phyloP scores from a whole-genome alignment of 2,329 filamentous ascomycete species.

The Metarhizium sp. region DNA sequence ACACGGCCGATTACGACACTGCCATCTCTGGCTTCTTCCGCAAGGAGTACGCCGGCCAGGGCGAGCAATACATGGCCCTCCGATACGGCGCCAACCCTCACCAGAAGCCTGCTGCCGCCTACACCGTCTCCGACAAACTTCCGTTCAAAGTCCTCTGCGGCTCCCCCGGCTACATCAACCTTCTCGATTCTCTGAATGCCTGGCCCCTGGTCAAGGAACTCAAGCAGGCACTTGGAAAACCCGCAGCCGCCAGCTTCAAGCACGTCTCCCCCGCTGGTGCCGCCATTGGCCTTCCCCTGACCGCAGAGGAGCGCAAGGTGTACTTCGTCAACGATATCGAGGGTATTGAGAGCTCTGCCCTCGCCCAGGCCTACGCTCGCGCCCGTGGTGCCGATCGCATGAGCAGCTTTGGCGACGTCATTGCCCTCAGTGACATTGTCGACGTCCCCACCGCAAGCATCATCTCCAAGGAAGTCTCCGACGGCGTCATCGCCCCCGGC shows the following conservation, averaged over 20 bases:
- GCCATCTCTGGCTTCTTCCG: conserved; percentile 97
- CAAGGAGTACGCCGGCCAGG: conserved; percentile 85
- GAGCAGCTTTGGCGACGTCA: conserved; percentile 96
- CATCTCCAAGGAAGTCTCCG: conserved; percentile 94
- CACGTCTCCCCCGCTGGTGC: conserved; percentile 96
- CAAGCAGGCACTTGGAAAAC: conserved; percentile 75
- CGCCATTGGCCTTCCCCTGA: conserved; percentile 83
- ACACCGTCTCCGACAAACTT: conserved; percentile 59
- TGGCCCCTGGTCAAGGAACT: conserved; percentile 97
- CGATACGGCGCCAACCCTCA: conserved; percentile 97
- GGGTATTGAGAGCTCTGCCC: conserved; percentile 72
- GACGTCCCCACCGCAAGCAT: conserved; percentile 93
- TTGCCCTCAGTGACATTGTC: conserved; percentile 83
- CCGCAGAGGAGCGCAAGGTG: conserved; percentile 82
- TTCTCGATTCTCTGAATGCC: conserved; percentile 90
- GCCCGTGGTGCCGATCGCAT: conserved; percentile 94
- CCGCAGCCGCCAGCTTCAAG: conserved; percentile 96
- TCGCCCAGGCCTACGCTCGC: conserved; percentile 92
- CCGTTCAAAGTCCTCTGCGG: conserved; percentile 94
- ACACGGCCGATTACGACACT: conserved; percentile 92
- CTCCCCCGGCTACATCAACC: conserved; percentile 92
- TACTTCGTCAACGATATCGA: conserved; percentile 97
- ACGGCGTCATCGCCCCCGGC: conserved; percentile 86
- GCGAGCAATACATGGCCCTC: conserved; percentile 72
- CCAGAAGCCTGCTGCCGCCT: conserved; percentile 92